Evolutionary conservation across 2,329 filamentous ascomycete genomes (phyloP).

Genomic region (Camillea tinctor): DNA sequence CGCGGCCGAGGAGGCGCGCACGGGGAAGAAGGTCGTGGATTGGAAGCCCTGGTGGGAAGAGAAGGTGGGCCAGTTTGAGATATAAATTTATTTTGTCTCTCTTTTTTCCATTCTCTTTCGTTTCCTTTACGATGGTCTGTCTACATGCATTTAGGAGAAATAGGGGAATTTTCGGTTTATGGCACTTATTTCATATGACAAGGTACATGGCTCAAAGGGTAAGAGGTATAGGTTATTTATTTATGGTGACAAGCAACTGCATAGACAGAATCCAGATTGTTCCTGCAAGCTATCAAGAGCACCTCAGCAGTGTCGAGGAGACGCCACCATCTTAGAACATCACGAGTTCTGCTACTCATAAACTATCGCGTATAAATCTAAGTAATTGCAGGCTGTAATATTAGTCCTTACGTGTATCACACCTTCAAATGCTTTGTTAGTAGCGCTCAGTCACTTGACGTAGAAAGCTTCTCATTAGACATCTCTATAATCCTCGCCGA

Average conservation of each 20-base stretch:
- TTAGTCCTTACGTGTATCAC: no score
- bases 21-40: slow-evolving; percentile 65
- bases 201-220: not conserved
- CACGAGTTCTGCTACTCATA: no score
- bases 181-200: not conserved
- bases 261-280: not conserved
- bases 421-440: not conserved
- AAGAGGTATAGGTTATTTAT: not conserved
- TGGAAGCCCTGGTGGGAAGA: slow-evolving; percentile 75
- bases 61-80: slow-evolving; percentile 41
- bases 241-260: not conserved
- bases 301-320: not conserved
- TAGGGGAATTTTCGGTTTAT: not conserved
- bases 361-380: no score
- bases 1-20: slow-evolving; percentile 84
- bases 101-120: not conserved
- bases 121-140: not conserved
- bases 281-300: not conserved
- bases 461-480: slow-evolving; percentile 30
- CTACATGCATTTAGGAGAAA: not conserved
- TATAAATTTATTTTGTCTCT: not conserved
- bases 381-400: no score
- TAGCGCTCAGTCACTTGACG: not conserved
- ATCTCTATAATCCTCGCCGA: slow-evolving; percentile 34
- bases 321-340: not conserved